phyloP scores from a whole-genome alignment of 2,329 filamentous ascomycete genomes.

The Hawksworthiomyces lignivorus region DNA sequence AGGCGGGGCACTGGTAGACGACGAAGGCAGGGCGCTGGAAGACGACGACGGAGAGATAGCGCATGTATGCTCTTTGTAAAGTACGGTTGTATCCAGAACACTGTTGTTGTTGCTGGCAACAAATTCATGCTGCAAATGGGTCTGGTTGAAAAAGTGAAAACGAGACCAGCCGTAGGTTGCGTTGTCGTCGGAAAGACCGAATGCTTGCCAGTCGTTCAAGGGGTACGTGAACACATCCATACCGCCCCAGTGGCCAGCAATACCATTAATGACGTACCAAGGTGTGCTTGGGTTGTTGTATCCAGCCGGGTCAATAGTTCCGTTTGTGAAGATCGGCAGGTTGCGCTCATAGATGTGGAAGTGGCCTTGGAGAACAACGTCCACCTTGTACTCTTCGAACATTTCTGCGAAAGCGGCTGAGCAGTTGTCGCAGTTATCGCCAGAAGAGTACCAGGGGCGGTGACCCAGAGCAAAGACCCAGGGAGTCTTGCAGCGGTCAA shows the following conservation, averaged over 20 bases:
- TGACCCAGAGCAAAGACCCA: constrained; percentile 43
- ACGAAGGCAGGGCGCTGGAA: not conserved
- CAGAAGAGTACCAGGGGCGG: constrained; percentile 36
- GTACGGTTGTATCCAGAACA: constrained; percentile 23
- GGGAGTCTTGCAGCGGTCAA: constrained; percentile 39
- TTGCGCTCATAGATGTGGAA: constrained; percentile 19
- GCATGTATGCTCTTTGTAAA: constrained; percentile 17
- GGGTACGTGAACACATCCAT: constrained; percentile 14
- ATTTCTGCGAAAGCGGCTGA: constrained; percentile 8
- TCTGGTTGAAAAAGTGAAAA: constrained; percentile 32
- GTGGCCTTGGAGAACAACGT: constrained; percentile 15
- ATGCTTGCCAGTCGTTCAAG: constrained; percentile 15
- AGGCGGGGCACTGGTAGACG: not conserved
- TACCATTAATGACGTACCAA: constrained; percentile 22
- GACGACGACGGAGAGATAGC: not conserved
- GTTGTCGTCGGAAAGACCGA: constrained; percentile 22
- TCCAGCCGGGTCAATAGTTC: constrained; percentile 15
- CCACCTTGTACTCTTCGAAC: constrained; percentile 12
- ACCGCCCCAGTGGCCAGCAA: constrained; percentile 19
- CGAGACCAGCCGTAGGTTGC: constrained; percentile 29
- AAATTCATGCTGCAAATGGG: constrained; percentile 30
- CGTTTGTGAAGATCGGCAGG: constrained; percentile 14
- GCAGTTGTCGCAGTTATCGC: constrained; percentile 9
- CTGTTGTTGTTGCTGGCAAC: constrained; percentile 23
- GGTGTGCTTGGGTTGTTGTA: constrained; percentile 16